Conservation (phyloP, 371 early-diverging fungal genomes). For the Mortierella sp. region DNA sequence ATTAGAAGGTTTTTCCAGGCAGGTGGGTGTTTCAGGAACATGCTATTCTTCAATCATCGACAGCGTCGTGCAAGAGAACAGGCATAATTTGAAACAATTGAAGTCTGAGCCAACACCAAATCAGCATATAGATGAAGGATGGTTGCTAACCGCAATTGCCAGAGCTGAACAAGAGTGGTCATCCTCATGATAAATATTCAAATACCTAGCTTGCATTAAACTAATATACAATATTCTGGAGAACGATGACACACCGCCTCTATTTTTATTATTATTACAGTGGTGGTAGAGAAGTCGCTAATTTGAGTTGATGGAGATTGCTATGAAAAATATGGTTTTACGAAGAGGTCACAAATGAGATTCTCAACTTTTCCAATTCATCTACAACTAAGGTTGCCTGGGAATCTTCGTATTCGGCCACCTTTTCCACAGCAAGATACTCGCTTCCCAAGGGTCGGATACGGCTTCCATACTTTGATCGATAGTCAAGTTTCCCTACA, state of each 20-base stretch:
- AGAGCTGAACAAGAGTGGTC: slow-evolving; percentile 2
- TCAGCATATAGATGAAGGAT: not conserved
- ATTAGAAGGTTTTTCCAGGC: not conserved
- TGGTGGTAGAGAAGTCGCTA: not conserved
- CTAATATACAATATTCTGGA: not conserved
- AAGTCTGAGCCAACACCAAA: slow-evolving; percentile 8
- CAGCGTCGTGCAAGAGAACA: not conserved
- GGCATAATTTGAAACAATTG: too few relatives aligned
- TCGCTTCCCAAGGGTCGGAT: slow-evolving; percentile 18
- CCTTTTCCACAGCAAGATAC: slow-evolving; percentile 22
- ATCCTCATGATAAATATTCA: not conserved
- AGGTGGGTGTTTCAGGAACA: slow-evolving; percentile 8
- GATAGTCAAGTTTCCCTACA: slow-evolving; percentile 54
- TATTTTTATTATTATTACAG: too few relatives aligned
- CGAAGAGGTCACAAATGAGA: not conserved
- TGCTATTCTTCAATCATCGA: slow-evolving; percentile 7
- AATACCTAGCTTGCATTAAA: not conserved
- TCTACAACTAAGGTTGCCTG: slow-evolving; percentile 32
- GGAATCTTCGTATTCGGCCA: slow-evolving; percentile 37
- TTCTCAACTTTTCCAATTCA: slow-evolving; percentile 35
- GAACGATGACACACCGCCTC: too few relatives aligned
- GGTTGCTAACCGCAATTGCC: not conserved
- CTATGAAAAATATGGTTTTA: not conserved
- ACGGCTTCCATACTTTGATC: slow-evolving; percentile 36
- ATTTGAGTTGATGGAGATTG: not conserved